Evolutionary conservation across 2,329 filamentous ascomycete species (phyloP), one percentile per base, ranked within the genome.

Genomic region (Trichoderma sp.): DNA sequence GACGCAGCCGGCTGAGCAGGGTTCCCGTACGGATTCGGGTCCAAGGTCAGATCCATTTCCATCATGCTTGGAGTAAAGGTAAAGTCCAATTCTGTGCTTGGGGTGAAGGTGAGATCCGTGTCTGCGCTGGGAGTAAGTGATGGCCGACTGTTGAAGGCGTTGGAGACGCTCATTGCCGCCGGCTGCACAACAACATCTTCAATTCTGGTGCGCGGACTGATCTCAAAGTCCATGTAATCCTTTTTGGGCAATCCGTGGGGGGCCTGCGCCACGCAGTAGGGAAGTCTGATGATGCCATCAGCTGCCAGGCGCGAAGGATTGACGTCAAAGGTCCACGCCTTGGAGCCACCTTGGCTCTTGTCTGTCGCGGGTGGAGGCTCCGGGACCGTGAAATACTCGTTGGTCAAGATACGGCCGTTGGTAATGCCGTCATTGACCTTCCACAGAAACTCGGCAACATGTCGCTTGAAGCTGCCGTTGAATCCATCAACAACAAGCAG

Each of bases 371-470:
- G 13, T 24, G 21, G 18, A 49, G 46, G n/a, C 46, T 24, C 46
- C 14, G 46, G 21, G 8, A 49, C 11, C 4, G 11, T 49, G 21
- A 49, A 49, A 13, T 43, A 5, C 4, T 18, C 14, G 16, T 64
- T 64, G 1, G 39, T 2, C 8, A 64, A 32, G 32, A 43, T 21
- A 24, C 24, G 16, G 14, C 11, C 4, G 6, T 18, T 13, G 8
- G 24, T 34, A 18, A 70, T 49, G 28, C 51, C 59, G 24, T n/a
- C 59, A 26, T 71, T 52, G 4, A 67, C 49, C 26, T 32, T 54
- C 54, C 70, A 67, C 11, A 71, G 55, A 14, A 64, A 43, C 16
- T 58, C 46, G 37, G 69, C 69, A 39, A 66, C 68, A 6, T 54
- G 34, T 24, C 49, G 51, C 13, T 67, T 61, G 13, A 61, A 69